Evolutionary conservation across 163 green algal genomes (phyloP).

Genomic region (Picocystis sp.): DNA sequence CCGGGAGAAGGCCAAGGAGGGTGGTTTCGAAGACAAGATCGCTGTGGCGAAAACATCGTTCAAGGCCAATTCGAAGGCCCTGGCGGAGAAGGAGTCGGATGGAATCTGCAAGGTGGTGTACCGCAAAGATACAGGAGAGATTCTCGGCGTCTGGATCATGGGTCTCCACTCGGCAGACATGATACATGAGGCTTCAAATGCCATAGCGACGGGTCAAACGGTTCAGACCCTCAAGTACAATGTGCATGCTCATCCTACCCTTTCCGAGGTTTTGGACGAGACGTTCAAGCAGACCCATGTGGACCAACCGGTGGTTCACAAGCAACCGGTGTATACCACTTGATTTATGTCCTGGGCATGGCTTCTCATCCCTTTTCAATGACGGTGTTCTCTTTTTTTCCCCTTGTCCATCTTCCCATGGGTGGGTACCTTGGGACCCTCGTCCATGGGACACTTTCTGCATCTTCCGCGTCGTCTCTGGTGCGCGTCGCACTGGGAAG

Average conservation of each 20-base stretch:
- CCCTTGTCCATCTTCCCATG: too few species aligned
- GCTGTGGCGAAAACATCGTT: slow-evolving; percentile 88
- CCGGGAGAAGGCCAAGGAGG: slow-evolving; percentile 65
- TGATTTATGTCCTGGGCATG: too few species aligned
- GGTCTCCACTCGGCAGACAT: slow-evolving; percentile 93
- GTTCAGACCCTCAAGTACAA: slow-evolving; percentile 90
- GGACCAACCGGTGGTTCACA: not conserved
- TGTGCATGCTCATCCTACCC: slow-evolving; percentile 93
- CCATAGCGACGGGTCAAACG: slow-evolving; percentile 69
- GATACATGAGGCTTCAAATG: slow-evolving; percentile 97
- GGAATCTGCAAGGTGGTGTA: slow-evolving; percentile 96
- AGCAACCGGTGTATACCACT: too few species aligned
- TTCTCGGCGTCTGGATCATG: slow-evolving; percentile 95
- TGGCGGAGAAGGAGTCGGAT: slow-evolving; percentile 92
- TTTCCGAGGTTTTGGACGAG: slow-evolving; percentile 59
- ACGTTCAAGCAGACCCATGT: slow-evolving; percentile 7
- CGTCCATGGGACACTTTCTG: too few species aligned
- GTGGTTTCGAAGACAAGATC: slow-evolving; percentile 50
- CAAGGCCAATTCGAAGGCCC: slow-evolving; percentile 97
- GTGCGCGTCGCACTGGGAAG: too few species aligned
- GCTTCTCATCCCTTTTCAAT: too few species aligned
- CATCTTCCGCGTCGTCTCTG: too few species aligned
- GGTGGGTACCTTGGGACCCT: too few species aligned
- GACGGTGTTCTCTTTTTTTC: too few species aligned
- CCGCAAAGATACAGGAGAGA: slow-evolving; percentile 88